These are phyloP conservation scores for Fragilariopsis cylindrus DNA, from an alignment of 108 stramenopile species.

Conservation along the genomic window DNA sequence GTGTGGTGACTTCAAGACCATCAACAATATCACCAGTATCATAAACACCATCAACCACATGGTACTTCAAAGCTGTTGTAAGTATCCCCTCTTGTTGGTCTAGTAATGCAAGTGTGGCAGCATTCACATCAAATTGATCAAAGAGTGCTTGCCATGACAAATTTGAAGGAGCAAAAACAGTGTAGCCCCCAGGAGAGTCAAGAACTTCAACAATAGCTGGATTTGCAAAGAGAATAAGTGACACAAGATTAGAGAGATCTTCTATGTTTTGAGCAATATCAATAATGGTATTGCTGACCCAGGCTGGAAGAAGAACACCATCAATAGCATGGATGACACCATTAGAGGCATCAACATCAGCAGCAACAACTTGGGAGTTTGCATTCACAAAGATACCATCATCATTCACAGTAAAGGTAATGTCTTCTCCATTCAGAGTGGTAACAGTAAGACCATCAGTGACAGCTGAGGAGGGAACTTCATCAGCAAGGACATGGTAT, in stretches of 20 bases:
- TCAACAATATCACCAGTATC: not conserved
- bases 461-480: not conserved
- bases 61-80: not conserved
- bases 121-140: no score
- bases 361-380: conserved; percentile 17
- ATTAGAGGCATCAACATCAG: conserved; percentile 23
- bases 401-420: conserved; percentile 18
- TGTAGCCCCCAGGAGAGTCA: not conserved
- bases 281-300: not conserved
- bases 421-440: conserved; percentile 13
- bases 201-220: no score
- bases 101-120: no score
- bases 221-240: not conserved
- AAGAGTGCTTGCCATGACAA: no score
- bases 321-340: conserved; percentile 30
- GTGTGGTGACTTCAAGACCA: conserved; percentile 15
- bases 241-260: not conserved
- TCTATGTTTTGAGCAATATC: not conserved
- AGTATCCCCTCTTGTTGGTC: not conserved
- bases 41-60: conserved; percentile 16
- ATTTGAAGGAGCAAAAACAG: not conserved
- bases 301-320: conserved; percentile 4
- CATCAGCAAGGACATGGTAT: conserved; percentile 46
- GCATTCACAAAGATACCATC: conserved; percentile 27
- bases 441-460: conserved; percentile 11